Evolutionary conservation across 495 filamentous ascomycete species (phyloP).

Genomic region (Talaromyces liani): DNA sequence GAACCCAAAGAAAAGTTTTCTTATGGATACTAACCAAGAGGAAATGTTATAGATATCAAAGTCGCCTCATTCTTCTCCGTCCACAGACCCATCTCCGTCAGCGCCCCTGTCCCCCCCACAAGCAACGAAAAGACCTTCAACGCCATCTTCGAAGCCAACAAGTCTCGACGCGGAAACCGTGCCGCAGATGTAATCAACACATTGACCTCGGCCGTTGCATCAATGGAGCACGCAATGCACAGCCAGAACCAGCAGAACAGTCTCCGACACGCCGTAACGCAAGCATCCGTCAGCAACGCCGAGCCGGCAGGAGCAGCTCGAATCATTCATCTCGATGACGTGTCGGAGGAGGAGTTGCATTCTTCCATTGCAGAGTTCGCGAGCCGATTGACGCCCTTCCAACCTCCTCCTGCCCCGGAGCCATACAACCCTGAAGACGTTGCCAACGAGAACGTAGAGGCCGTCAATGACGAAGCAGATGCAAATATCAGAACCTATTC

Average conservation of each 20-base stretch:
- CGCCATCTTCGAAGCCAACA: conserved; percentile 60
- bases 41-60: conserved; percentile 56
- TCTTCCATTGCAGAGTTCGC: conserved; percentile 46
- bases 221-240: conserved; percentile 56
- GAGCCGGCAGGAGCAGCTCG: conserved; percentile 25
- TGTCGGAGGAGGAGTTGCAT: conserved; percentile 28
- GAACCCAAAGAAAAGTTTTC: conserved; percentile 9
- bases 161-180: conserved; percentile 38
- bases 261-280: conserved; percentile 38
- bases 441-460: conserved; percentile 21
- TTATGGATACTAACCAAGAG: conserved; percentile 1
- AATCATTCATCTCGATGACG: conserved; percentile 19
- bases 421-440: conserved; percentile 40
- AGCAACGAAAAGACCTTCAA: conserved; percentile 69
- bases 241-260: conserved; percentile 35
- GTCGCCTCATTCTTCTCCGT: conserved; percentile 92
- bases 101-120: conserved; percentile 64
- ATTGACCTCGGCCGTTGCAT: conserved; percentile 62
- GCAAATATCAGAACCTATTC: conserved; percentile 44
- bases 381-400: conserved; percentile 64
- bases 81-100: conserved; percentile 88
- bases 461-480: conserved; percentile 14
- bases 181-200: conserved; percentile 67
- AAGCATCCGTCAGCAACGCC: conserved; percentile 34
- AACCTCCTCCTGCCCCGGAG: conserved; percentile 66